Evolutionary conservation across 129 eudicot genomes (phyloP).

Genomic region (Glebionis coronaria): DNA sequence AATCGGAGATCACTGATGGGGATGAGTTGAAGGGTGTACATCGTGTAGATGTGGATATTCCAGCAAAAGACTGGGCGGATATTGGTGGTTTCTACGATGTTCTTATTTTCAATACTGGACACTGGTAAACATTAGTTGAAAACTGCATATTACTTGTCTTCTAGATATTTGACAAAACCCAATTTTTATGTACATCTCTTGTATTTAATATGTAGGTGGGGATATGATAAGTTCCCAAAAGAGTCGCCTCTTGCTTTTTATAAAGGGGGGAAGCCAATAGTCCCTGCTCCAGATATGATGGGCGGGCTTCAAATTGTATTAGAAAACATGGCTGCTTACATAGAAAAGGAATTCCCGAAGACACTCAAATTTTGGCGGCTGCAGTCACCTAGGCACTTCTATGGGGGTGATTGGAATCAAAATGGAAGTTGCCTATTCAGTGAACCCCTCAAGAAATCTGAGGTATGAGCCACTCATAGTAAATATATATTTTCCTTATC

Average conservation of each 20-base stretch:
- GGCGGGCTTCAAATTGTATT: conserved; percentile 73
- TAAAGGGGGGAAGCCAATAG: conserved; percentile 59
- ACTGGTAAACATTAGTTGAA: conserved; percentile 47
- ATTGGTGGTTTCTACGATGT: conserved; percentile 72
- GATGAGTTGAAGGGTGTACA: conserved; percentile 53
- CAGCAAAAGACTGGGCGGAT: conserved; percentile 82
- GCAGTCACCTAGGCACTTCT: conserved; percentile 88
- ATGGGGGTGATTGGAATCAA: conserved; percentile 98
- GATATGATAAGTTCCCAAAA: conserved; percentile 74
- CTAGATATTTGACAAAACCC: not conserved
- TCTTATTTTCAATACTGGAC: conserved; percentile 88
- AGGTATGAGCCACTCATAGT: conserved; percentile 43
- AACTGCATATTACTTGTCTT: not conserved
- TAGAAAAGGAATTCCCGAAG: conserved; percentile 52
- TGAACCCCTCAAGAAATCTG: conserved; percentile 63
- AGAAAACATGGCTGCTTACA: conserved; percentile 59
- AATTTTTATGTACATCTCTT: not conserved
- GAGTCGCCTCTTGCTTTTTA: conserved; percentile 84
- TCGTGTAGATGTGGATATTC: conserved; percentile 86
- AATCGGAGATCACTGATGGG: conserved; percentile 25
- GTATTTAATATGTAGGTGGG: conserved; percentile 60
- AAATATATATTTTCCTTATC: not conserved
- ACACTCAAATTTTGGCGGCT: conserved; percentile 84
- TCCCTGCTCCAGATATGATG: conserved; percentile 58
- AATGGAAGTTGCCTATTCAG: conserved; percentile 86